Conservation (phyloP, 441 rosid genomes). For the Raphanus hybrid region DNA sequence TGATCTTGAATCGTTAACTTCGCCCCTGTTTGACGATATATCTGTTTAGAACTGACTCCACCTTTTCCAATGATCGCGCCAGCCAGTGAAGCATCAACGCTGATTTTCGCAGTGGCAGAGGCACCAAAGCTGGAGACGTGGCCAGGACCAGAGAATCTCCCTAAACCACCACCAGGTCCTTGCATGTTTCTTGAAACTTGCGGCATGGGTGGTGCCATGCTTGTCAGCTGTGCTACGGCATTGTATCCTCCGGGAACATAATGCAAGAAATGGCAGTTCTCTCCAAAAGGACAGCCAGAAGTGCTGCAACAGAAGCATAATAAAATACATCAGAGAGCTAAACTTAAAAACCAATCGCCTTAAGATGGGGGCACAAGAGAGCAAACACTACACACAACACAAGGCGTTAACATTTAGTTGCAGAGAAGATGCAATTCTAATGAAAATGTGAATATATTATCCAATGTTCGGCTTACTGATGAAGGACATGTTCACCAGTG, state of each 20-base stretch:
- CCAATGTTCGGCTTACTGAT: too few species aligned
- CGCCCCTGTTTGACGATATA: background rate
- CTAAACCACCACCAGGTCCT: background rate
- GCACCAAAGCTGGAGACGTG: background rate
- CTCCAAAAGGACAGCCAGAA: slow-evolving; percentile 5
- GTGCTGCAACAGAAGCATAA: background rate
- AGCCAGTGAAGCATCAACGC: background rate
- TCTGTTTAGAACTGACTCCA: background rate
- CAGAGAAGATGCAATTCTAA: background rate
- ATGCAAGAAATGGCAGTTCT: background rate
- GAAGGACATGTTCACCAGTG: background rate
- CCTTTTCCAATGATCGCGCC: slow-evolving; percentile 7
- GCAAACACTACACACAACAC: background rate
- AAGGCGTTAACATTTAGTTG: background rate
- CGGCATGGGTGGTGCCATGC: background rate
- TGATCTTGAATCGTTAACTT: slow-evolving; percentile 1
- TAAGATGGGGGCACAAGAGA: background rate
- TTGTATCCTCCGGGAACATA: slow-evolving; percentile 4
- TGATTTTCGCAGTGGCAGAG: background rate
- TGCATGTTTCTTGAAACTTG: slow-evolving; percentile 6
- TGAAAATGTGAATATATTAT: too few species aligned
- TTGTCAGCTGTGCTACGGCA: background rate
- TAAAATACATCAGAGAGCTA: background rate
- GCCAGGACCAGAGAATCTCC: slow-evolving; percentile 3
- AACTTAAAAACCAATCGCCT: background rate